Conservation (phyloP, 345 rosid genomes). For the Ceriops decandra region DNA sequence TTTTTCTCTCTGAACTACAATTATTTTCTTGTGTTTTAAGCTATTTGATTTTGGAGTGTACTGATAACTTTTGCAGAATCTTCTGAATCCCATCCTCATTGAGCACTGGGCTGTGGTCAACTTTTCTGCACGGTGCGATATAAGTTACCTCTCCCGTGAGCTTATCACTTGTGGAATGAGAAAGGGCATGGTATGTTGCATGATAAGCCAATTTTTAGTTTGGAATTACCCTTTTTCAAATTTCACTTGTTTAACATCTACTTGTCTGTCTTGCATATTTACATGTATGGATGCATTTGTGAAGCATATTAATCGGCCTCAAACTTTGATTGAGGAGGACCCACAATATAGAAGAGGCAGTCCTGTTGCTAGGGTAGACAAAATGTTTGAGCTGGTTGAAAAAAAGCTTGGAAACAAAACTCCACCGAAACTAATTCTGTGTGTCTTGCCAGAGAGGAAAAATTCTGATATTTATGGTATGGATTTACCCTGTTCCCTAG, state of each 20-base stretch:
- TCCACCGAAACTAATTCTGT: slow-evolving; percentile 60
- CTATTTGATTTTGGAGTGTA: neutral
- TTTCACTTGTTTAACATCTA: neutral
- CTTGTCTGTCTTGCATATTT: neutral
- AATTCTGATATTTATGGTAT: slow-evolving; percentile 78
- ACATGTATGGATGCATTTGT: neutral
- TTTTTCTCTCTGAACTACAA: slow-evolving; percentile 3
- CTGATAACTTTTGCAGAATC: slow-evolving; percentile 38
- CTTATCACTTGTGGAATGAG: slow-evolving; percentile 67
- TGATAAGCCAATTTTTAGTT: slow-evolving; percentile 15
- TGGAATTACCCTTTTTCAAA: slow-evolving; percentile 8
- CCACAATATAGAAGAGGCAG: slow-evolving; percentile 41
- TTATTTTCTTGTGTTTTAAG: neutral
- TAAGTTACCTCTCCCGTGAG: slow-evolving; percentile 62
- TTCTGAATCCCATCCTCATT: slow-evolving; percentile 43
- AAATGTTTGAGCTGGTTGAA: slow-evolving; percentile 56
- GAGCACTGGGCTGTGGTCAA: slow-evolving; percentile 74
- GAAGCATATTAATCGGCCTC: slow-evolving; percentile 70
- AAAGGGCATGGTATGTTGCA: slow-evolving; percentile 73
- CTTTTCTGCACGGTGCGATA: slow-evolving; percentile 86
- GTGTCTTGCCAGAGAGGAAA: slow-evolving; percentile 78
- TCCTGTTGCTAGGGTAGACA: slow-evolving; percentile 73
- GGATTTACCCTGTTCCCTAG: slow-evolving; percentile 15
- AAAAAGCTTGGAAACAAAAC: slow-evolving; percentile 41
- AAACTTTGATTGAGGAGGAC: slow-evolving; percentile 72